Evolutionary conservation across 2,329 filamentous ascomycete species (phyloP).

Genomic region (Diatrype stigma): DNA sequence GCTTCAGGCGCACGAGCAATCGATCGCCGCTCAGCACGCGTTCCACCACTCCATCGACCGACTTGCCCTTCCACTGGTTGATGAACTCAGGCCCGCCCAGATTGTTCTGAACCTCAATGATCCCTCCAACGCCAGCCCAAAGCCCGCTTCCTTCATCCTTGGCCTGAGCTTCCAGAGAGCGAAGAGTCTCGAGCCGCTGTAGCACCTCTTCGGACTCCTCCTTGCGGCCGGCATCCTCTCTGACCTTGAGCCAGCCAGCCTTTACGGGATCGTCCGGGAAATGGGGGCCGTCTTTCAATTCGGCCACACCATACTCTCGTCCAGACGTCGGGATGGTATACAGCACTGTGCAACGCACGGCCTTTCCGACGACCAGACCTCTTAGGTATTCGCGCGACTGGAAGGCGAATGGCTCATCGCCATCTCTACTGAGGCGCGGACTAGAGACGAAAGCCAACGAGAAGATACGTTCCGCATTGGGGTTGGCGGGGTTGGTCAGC

Average conservation of each 20-base stretch:
- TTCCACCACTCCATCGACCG: constrained; percentile 82
- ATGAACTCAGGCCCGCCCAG: constrained; percentile 75
- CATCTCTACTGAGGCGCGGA: constrained; percentile 80
- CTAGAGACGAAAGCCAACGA: constrained; percentile 91
- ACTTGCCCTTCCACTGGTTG: constrained; percentile 79
- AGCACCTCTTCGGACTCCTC: constrained; percentile 77
- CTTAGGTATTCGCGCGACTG: constrained; percentile 92
- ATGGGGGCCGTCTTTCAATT: constrained; percentile 68
- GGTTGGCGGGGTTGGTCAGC: constrained; percentile 75
- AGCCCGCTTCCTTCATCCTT: constrained; percentile 76
- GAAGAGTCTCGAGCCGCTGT: constrained; percentile 71
- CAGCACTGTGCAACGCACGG: constrained; percentile 76
- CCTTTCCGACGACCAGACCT: constrained; percentile 78
- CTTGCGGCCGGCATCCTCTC: constrained; percentile 89
- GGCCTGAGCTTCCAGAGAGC: constrained; percentile 72
- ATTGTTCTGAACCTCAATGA: constrained; percentile 78
- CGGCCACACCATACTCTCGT: constrained; percentile 82
- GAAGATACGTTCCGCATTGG: constrained; percentile 76
- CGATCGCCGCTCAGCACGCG: constrained; percentile 88
- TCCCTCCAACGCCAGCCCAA: constrained; percentile 63
- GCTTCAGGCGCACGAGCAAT: constrained; percentile 74
- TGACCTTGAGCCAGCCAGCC: constrained; percentile 87
- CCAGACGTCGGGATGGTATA: constrained; percentile 84
- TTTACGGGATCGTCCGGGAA: constrained; percentile 81
- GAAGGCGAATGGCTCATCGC: constrained; percentile 89